Conservation (phyloP, 176 grass and related monocot species). For the Olyra latifolia region DNA sequence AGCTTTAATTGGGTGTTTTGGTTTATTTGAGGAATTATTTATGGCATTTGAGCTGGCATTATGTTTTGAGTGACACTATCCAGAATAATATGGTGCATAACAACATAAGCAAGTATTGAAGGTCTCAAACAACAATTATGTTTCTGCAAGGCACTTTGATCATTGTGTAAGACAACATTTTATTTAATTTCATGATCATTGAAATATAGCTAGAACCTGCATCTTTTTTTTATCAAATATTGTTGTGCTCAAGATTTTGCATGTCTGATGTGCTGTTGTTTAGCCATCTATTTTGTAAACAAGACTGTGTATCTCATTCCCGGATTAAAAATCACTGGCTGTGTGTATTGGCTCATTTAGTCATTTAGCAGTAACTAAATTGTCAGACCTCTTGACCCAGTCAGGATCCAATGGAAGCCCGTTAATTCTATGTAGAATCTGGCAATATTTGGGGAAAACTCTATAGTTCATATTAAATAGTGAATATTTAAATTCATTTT, state of each 20-base stretch:
- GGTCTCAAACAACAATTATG: not conserved
- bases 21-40: not conserved
- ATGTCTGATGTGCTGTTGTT: not conserved
- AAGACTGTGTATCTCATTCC: not conserved
- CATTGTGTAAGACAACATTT: not conserved
- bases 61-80: not conserved
- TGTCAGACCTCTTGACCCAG: not conserved
- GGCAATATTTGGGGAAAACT: not conserved
- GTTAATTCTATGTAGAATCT: constrained; percentile 1
- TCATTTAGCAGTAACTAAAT: not conserved
- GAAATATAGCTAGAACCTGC: not conserved
- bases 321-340: not conserved
- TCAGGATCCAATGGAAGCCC: not conserved
- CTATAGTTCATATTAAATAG: not conserved
- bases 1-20: not conserved
- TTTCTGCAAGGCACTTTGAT: not conserved
- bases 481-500: not conserved
- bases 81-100: not conserved
- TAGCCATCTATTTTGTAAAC: constrained; percentile 3
- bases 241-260: constrained; percentile 4
- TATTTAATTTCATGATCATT: not conserved
- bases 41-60: not conserved
- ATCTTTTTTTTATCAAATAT: not conserved
- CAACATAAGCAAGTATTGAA: not conserved
- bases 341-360: not conserved